Evolutionary conservation across 148 eudicot species (phyloP), one percentile per base, ranked within the genome.

Genomic region (Silene latifolia): DNA sequence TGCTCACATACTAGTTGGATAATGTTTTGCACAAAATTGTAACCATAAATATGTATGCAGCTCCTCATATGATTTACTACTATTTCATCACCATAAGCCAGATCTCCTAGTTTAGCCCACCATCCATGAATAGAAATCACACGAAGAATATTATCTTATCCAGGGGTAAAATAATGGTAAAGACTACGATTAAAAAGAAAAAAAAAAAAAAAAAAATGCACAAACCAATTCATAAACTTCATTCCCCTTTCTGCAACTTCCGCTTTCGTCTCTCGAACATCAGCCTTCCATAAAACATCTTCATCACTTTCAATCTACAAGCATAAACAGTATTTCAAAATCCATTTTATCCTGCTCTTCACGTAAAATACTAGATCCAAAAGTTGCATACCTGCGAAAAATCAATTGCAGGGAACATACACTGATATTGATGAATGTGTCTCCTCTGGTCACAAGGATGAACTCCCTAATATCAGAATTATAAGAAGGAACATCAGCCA

Each of bases 361-460:
- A 66, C 44, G 18, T 23, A 10, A 65, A 67, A 54, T n/a, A 65
- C 35, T 12, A 25, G 57, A 74, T 24, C 54, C 72, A 20, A 23
- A 79, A 53, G 63, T n/a, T 72, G 80, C 87, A 79, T 80, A 78
- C 98, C 88, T 82, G 84, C 27, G 97, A 88, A 82, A 94, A 94
- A 81, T 94, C 97, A 74, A 94, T 54, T 53, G 97, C 97, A 62
- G 98, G 98, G 78, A 94, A 94, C 71, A 91, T 85, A 72, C 74
- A 84, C 51, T 84, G 83, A 83, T 91, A 94, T 60, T 94, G 96
- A 29, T 88, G 85, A 71, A 91, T 77, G 77, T 76, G 82, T 87
- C 97, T 89, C 83, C 98, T 90, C 82, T 73, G 78, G 85, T 94
- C 98, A 83, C 97, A 94, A 73, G 92, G 98, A 90, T 90, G 97